Percentiles rank a stretch among this genome's conserved stretches.
Conservation (phyloP, 805 yeast genomes). For the Zygoascus flipseniorum region DNA sequence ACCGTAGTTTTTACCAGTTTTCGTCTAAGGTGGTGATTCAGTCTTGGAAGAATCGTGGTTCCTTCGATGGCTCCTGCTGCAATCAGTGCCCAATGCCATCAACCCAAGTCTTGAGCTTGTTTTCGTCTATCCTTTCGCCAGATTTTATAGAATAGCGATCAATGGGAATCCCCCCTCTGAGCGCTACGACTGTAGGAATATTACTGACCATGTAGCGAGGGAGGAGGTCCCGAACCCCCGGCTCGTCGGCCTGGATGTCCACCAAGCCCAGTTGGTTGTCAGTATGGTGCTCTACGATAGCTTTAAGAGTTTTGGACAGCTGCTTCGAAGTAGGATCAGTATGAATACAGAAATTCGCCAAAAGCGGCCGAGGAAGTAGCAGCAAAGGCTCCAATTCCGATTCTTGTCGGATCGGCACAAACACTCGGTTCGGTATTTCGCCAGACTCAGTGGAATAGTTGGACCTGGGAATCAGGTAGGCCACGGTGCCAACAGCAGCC, state of each 20-base stretch:
- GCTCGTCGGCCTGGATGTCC: slow-evolving; percentile 63
- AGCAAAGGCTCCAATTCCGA: slow-evolving; percentile 51
- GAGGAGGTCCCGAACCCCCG: slow-evolving; percentile 51
- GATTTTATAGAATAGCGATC: slow-evolving; percentile 27
- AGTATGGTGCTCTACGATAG: slow-evolving; percentile 41
- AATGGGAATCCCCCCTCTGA: slow-evolving; percentile 54
- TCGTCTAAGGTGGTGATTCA: not conserved
- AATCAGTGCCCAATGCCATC: slow-evolving; percentile 22
- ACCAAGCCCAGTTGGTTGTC: slow-evolving; percentile 51
- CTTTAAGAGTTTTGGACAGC: slow-evolving; percentile 53
- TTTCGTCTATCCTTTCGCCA: slow-evolving; percentile 19
- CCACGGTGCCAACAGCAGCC: not conserved
- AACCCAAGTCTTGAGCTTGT: slow-evolving; percentile 32
- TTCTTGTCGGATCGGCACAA: slow-evolving; percentile 46
- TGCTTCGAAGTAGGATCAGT: slow-evolving; percentile 57
- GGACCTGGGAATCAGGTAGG: not conserved
- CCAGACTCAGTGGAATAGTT: not conserved
- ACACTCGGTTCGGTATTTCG: slow-evolving; percentile 2
- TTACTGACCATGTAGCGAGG: slow-evolving; percentile 46
- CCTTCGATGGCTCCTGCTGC: too few relatives aligned
- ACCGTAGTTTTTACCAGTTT: not conserved
- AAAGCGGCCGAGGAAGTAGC: slow-evolving; percentile 47
- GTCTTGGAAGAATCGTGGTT: too few relatives aligned
- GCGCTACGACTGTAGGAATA: slow-evolving; percentile 60
- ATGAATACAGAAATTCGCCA: slow-evolving; percentile 61